Base-by-base conservation (phyloP, 2,329 filamentous ascomycete genomes). In the Aureobasidium leucospermi region DNA sequence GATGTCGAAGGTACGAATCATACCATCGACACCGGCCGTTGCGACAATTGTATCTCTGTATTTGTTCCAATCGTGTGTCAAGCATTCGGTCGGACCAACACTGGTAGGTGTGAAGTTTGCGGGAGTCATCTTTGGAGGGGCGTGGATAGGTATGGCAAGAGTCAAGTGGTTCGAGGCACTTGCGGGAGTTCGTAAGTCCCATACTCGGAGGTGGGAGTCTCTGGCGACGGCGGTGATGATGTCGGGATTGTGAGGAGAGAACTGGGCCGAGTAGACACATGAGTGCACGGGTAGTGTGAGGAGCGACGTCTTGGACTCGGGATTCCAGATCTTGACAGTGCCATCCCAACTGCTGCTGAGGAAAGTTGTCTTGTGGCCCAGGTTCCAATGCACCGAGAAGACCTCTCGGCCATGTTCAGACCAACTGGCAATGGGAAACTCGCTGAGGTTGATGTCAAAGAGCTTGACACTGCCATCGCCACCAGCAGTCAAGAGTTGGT, bases 61-160 rank as follows among this genome's bases (percentile, higher is more conserved):
- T 75, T 99, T 99, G 77, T 99, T 99, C 94, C 94, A 99, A 74
- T 99, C 94, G 74, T 97, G 94, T 0, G 92, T 96, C 34, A 99
- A 81, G 39, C 90, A 85, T 77, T 99, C 94, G 9, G 85, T 81
- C 0, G 91, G 90, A n/a, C 84, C 78, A 1, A 72, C 71, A 8
- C 73, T 71, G 0, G 72, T 66, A 1, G 73, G 70, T 5, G 73
- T 69, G 8, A 72, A 70, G 6, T 75, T 77, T 60, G 75, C 71
- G n/a, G 76, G 75, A 10, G 78, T 74, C n/a, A 68, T 62, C 15
- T 83, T 79, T 0, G 82, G 80, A 3, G 84, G 79, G 2, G 84
- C 83, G 73, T 96, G 91, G 47, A 96, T 92, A 1, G 92, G 89
- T 58, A 97, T 88, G 64, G 88, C 85, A 57, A 89, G 76, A 7